These are phyloP conservation scores for Fusarium pilosicola DNA, from an alignment of 2,329 filamentous ascomycete genomes.

Conservation along the genomic window DNA sequence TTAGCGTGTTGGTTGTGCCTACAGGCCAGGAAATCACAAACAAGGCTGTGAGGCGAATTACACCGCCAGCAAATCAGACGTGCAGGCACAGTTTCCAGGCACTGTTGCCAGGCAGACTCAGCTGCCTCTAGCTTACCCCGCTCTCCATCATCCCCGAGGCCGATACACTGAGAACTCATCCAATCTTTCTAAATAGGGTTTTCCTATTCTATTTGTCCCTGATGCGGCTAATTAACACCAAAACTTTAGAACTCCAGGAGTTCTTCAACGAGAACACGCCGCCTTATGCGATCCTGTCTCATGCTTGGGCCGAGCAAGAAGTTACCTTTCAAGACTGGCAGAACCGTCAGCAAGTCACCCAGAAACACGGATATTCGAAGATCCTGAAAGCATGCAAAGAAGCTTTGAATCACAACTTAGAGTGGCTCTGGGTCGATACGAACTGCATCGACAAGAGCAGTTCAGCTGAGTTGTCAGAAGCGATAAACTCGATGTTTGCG, in stretches of 20 bases:
- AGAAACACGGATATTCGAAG: rapidly evolving
- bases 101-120: background rate
- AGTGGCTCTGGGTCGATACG: background rate
- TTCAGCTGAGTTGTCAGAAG: background rate
- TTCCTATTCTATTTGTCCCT: too few species aligned
- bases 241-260: rapidly evolving
- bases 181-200: too few species aligned
- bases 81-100: background rate
- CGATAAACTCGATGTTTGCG: background rate
- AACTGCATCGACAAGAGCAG: constrained; percentile 6
- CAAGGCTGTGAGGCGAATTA: background rate
- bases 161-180: background rate
- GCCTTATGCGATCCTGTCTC: background rate
- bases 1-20: background rate
- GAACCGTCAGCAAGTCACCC: rapidly evolving
- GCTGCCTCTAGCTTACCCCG: background rate
- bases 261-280: background rate
- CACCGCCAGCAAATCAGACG: background rate
- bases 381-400: rapidly evolving
- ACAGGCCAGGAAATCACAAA: background rate
- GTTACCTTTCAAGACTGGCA: background rate
- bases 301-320: background rate
- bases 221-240: rapidly evolving
- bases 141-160: background rate
- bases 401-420: rapidly evolving